Conservation (phyloP, 768 basidiomycete genomes). For the Boletellus ananiceps region DNA sequence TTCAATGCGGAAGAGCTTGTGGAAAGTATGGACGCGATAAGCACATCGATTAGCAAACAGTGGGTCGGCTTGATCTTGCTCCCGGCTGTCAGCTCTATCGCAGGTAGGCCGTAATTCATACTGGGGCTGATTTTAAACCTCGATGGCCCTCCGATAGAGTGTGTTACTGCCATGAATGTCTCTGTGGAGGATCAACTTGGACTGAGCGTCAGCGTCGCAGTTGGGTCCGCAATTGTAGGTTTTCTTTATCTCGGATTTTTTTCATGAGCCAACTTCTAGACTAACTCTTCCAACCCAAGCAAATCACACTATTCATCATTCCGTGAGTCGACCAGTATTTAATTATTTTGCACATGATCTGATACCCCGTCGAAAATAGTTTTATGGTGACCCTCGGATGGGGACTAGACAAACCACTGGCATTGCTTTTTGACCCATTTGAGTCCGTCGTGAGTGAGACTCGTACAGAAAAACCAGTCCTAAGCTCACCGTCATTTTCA, state of each 20-base stretch:
- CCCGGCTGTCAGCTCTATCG: slow-evolving; percentile 77
- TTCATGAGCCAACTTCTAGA: neutral
- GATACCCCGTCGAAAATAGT: slow-evolving; percentile 30
- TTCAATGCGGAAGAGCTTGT: slow-evolving; percentile 74
- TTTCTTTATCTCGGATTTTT: neutral
- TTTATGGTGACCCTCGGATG: slow-evolving; percentile 76
- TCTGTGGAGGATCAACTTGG: slow-evolving; percentile 81
- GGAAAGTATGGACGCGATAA: slow-evolving; percentile 77
- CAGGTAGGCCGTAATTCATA: slow-evolving; percentile 43
- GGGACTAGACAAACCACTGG: slow-evolving; percentile 75
- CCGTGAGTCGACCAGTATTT: slow-evolving; percentile 44
- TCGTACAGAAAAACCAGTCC: neutral
- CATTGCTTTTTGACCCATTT: slow-evolving; percentile 84
- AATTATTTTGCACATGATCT: neutral
- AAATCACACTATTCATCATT: slow-evolving; percentile 83
- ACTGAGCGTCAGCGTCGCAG: slow-evolving; percentile 79
- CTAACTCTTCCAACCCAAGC: slow-evolving; percentile 36
- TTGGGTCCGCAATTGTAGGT: slow-evolving; percentile 71
- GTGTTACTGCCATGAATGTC: slow-evolving; percentile 85
- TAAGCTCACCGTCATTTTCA: slow-evolving; percentile 13
- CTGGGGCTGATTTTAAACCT: neutral
- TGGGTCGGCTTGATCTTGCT: slow-evolving; percentile 89
- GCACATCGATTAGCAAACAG: slow-evolving; percentile 68
- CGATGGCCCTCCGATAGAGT: slow-evolving; percentile 44
- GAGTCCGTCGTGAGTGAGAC: slow-evolving; percentile 59